Evolutionary conservation across 2,329 filamentous ascomycete species (phyloP), one percentile per base, ranked within the genome.

Genomic region (Monosporascus sp.): DNA sequence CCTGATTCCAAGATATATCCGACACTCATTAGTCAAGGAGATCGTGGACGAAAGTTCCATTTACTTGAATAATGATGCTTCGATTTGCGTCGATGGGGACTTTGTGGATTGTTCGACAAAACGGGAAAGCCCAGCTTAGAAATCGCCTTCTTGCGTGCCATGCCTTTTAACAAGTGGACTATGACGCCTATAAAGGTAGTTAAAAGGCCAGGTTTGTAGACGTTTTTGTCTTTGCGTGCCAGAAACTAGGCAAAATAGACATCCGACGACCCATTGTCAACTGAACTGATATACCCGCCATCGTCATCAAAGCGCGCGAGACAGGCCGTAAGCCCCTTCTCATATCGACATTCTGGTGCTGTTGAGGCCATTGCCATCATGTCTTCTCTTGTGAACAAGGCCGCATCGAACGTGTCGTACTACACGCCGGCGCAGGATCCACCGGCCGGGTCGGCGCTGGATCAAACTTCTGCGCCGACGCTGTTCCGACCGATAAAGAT

Each of bases 401-500:
- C 56, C 35, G 78, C 77, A 9, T 58, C 70, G 4, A 75, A 74
- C 59, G 71, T 73, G 47, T 73, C 79, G 47, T 84, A 71, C 67
- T 83, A 74, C 68, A 82, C 79, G 2, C 80, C 80, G n/a, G 72
- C 67, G 0, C 80, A 83, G 66, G 64, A 70, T 2, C 79, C 79
- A 9, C 72, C 78, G 0, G 70, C 73, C n/a, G 80, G 78, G 52
- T 76, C 78, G 8, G 71, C 78, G 11, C 59, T 76, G n/a, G 61
- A 72, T 52, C 63, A 66, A 41, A 65, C 61, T 18, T 65, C 69
- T 37, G 69, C 76, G 7, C 79, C 80, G 37, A 82, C 78, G 5
- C 70, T 84, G 52, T 84, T 82, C 71, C 75, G 72, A 54, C 82
- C 82, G 11, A 70, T 85, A 57, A 74, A 68, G 53, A 79, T 83